Percentiles rank a stretch among this genome's conserved stretches.
phyloP scores from a whole-genome alignment of 495 filamentous ascomycete species.

The Hypoxylon cercidicola region DNA sequence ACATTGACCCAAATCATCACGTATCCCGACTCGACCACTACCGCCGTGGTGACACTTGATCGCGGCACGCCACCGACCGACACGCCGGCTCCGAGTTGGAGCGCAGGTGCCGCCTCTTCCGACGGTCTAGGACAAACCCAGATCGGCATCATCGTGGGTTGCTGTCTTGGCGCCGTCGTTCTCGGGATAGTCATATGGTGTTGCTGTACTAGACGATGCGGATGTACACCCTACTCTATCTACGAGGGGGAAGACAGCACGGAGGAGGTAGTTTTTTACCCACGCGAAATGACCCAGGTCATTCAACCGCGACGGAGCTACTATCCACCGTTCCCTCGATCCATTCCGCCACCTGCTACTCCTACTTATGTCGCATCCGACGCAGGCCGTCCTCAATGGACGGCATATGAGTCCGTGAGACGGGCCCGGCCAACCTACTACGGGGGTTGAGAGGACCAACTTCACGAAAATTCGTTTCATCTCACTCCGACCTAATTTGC shows the following conservation, averaged over 20 bases:
- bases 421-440: conserved; percentile 12
- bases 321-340: conserved; percentile 37
- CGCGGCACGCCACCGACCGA: conserved; percentile 32
- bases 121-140: conserved; percentile 28
- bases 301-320: conserved; percentile 24
- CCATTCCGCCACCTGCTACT: conserved; percentile 38
- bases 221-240: conserved; percentile 26
- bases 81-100: conserved; percentile 17
- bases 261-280: background rate
- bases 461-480: too few species aligned
- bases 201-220: conserved; percentile 34
- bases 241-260: conserved; percentile 26
- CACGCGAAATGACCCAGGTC: conserved; percentile 1
- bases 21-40: conserved; percentile 41
- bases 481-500: too few species aligned
- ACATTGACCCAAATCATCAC: conserved; percentile 45
- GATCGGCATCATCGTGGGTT: conserved; percentile 44
- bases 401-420: conserved; percentile 24
- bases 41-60: conserved; percentile 43
- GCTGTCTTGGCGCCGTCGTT: conserved; percentile 34
- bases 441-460: background rate
- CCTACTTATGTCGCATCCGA: conserved; percentile 31
- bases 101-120: conserved; percentile 28
- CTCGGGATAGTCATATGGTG: conserved; percentile 42
- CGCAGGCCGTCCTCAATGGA: conserved; percentile 20